Conservation (phyloP, 2,329 filamentous ascomycete species). For the Dothideomycetes sp. region DNA sequence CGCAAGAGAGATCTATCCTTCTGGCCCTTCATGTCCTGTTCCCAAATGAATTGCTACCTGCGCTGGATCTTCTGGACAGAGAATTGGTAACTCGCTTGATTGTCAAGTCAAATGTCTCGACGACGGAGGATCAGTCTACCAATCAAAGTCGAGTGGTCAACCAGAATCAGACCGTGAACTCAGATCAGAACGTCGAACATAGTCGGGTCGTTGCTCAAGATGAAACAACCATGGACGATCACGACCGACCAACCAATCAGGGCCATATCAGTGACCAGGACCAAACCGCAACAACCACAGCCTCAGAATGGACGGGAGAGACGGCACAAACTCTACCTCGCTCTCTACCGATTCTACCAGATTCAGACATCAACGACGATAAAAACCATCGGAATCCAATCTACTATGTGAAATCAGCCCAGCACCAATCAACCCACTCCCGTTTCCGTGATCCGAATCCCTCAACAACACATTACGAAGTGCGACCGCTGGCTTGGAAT, state of each 20-base stretch:
- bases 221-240: too few species aligned
- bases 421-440: conserved; percentile 24
- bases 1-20: conserved; percentile 41
- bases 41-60: conserved; percentile 69
- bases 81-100: conserved; percentile 53
- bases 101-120: not conserved
- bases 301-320: too few species aligned
- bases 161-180: not conserved
- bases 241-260: too few species aligned
- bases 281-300: conserved; percentile 14
- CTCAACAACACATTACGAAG: conserved; percentile 53
- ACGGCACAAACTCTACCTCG: too few species aligned
- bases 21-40: conserved; percentile 78
- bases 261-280: too few species aligned
- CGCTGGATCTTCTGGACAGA: conserved; percentile 79
- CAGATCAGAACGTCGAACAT: not conserved
- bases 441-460: conserved; percentile 11
- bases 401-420: conserved; percentile 58
- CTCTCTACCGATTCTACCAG: too few species aligned
- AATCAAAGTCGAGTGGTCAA: not conserved
- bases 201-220: too few species aligned
- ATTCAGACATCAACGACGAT: not conserved
- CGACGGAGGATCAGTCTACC: not conserved
- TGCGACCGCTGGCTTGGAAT: conserved; percentile 69
- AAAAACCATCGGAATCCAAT: conserved; percentile 16